Base-by-base conservation (phyloP, 2,329 filamentous ascomycete species). In the Drechslerella dactyloides region DNA sequence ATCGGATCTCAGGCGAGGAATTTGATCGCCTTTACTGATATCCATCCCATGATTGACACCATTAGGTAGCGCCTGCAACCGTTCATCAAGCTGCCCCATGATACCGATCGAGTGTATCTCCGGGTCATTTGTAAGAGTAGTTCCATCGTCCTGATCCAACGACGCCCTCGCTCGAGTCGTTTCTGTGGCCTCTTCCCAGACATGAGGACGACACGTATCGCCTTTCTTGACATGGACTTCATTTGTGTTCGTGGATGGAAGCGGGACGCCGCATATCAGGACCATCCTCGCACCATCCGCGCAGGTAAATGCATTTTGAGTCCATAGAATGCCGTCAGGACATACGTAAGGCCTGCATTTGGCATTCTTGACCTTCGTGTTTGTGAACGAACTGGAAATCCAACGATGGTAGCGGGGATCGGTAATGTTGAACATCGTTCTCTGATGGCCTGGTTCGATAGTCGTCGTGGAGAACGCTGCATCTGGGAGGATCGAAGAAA, bases 371-470 rank as follows among this genome's bases (percentile, higher is more conserved):
- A 42, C 44, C n/a, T 52, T 65, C 3, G 68, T 60, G 30, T 72
- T 72, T 15, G 60, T 17, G 33, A 72, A 72, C 8, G 68, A 72
- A 23, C 68, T 72, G 2, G 68, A 72, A 51, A 72, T 72, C 68
- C 68, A 72, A 46, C 68, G 68, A 40, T 72, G 68, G 40, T 72
- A 72, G n/a, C 37, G 40, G 42, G 68, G 55, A 19, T 72, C 68
- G 6, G 60, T 65, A 19, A 72, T 72, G 40, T 72, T 72, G 21
- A 72, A 72, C 1, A 60, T 72, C n/a, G 44, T 72, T 46, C 55
- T 60, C 7, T 65, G 23, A 23, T 42, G 15, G 6, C 60, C 68
- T 19, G 40, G 17, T 33, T 65, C 55, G 11, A 72, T 15, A 17
- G n/a, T 19, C 1, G 54, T 65, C 17, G 68, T 65, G 5, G 68